Evolutionary conservation across 208 protist species (phyloP), one percentile per base, ranked within the genome.

Genomic region (Leptomonas pyrrhocoris): DNA sequence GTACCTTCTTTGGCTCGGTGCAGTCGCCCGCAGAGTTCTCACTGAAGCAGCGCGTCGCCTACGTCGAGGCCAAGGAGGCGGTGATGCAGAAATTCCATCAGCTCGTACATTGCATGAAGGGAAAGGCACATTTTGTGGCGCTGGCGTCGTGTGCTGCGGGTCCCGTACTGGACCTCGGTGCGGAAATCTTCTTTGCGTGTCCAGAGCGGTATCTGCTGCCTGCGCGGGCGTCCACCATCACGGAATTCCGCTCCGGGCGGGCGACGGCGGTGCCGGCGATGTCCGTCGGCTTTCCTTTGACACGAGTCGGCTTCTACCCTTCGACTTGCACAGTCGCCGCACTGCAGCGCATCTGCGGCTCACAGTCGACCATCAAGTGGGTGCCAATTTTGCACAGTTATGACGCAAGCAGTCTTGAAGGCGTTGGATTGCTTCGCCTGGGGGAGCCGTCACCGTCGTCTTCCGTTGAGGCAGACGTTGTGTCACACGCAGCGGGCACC

Each of bases 121-220:
- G 50, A 42, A 78, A 30, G 25, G 70, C 53, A 50, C 55, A 38
- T 16, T 83, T 87, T 51, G 79, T 79, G 13, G 81, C 79, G 28
- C 54, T 79, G 18, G 81, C 63, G 40, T 40, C 59, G 12, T 62
- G 67, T 31, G 57, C 59, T 18, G 74, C 71, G 36, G 68, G 63
- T 13, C 19, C 53, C n/a, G 77, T 90, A 27, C 51, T 53, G 18
- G 86, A 94, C 68, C 85, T 94, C 58, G 84, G 84, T 5, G 89
- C 89, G 1, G 89, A 94, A 50, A 64, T 94, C n/a, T 90, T 94
- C 72, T 84, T 94, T 46, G 78, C 86, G 3, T 94, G 89, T 73
- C 45, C 65, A 15, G 66, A 77, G 53, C 84, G 88, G 21, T 55
- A 45, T 25, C 27, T 58, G 25, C 53, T 74, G 50, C 50, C 40